Evolutionary conservation across 2,329 filamentous ascomycete genomes (phyloP).

Genomic region (Sporothrix luriei): DNA sequence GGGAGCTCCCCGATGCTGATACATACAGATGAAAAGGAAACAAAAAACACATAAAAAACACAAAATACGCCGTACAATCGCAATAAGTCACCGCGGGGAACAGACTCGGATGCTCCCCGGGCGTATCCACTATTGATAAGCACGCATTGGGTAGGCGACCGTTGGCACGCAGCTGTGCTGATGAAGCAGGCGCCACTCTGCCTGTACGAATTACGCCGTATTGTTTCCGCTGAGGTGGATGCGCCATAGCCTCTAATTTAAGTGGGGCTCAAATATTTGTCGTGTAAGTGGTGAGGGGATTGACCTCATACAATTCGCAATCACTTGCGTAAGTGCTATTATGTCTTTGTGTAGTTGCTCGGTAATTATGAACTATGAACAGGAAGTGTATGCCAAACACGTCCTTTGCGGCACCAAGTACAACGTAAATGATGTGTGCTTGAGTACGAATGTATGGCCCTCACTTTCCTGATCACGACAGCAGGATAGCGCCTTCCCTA

Average conservation of each 20-base stretch:
- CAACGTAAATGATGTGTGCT: too few relatives aligned
- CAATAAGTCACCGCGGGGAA: neutral
- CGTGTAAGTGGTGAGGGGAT: constrained; percentile 6
- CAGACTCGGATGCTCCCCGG: neutral
- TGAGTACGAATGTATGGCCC: too few relatives aligned
- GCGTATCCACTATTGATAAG: neutral
- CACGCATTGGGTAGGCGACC: too few relatives aligned
- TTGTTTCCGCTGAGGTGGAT: too few relatives aligned
- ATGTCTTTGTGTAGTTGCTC: too few relatives aligned
- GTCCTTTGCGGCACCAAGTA: too few relatives aligned
- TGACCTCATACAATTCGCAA: too few relatives aligned
- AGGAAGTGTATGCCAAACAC: too few relatives aligned
- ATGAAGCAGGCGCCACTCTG: neutral
- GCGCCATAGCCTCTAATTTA: neutral
- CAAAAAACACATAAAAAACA: neutral
- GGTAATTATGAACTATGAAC: too few relatives aligned
- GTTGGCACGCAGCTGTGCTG: too few relatives aligned
- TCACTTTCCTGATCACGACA: neutral
- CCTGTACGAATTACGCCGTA: too few relatives aligned
- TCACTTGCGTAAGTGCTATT: too few relatives aligned
- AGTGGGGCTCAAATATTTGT: neutral
- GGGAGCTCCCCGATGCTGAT: constrained; percentile 4
- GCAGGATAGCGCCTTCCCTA: constrained; percentile 19
- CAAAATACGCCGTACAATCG: neutral
- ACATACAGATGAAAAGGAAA: neutral